Base-by-base conservation (phyloP, 2,329 filamentous ascomycete genomes). In the Fusarium sp. region DNA sequence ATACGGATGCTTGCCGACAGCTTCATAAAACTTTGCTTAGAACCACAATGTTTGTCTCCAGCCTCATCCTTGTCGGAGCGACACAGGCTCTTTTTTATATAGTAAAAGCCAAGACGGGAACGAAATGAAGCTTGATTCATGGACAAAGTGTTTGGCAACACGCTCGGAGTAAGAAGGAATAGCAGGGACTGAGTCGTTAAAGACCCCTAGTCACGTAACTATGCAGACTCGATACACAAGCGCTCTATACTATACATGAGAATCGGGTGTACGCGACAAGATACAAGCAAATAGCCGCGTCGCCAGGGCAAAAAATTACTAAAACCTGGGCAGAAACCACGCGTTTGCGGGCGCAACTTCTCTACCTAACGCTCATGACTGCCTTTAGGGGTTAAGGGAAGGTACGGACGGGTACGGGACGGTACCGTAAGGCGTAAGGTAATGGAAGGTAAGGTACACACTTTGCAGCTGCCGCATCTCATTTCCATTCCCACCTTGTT, bases 311-410 rank as follows among this genome's bases (percentile, higher is more conserved):
- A 48, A 45, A 60, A 60, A 43, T 42, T 52, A 38, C 22, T 39
- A 61, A 41, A 26, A 28, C n/a, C 49, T 47, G 56, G 50, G 42
- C 34, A 61, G 43, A 61, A 61, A 61, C 54, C 55, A 61, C 60
- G 42, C 57, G 56, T 44, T 42, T 41, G 61, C 61, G 61, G 51
- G 45, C 61, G 56, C 46, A 64, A 35, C 9, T 26, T 40, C 35
- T 29, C 40, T 50, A 49, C 40, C 58, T 61, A 62, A 58, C 56
- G 57, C 61, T 47, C 44, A 64, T 61, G 48, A 61, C 61, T 65
- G 47, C 61, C 61, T 49, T 65, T 65, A 65, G 56, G 58, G 61
- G 31, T 13, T 31, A 11, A 34, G 7, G 31, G 31, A 34, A 34
- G 31, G 31, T 34, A 34, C 31, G 12, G 11, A n/a, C 31, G 13